Conservation (phyloP, 148 eudicot genomes). For the Diospyros kaki region DNA sequence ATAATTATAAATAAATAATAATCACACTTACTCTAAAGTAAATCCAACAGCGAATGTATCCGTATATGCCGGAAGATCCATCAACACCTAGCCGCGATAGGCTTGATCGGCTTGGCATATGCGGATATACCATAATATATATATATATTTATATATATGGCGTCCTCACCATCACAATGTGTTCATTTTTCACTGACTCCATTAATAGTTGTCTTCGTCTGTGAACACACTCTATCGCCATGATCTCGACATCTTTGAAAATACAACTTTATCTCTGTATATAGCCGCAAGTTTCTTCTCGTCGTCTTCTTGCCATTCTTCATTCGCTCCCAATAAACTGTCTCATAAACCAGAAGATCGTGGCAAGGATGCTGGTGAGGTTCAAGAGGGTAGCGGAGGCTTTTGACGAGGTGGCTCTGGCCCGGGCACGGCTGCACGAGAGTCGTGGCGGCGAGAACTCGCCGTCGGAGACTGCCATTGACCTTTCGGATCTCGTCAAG, state of each 20-base stretch:
- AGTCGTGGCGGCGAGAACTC: conserved; percentile 75
- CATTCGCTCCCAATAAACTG: too few species aligned
- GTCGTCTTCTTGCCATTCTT: too few species aligned
- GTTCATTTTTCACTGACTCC: conserved; percentile 5
- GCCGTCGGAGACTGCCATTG: conserved; percentile 26
- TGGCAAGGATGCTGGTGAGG: conserved; percentile 34
- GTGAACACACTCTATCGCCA: conserved; percentile 34
- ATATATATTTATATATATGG: neutral
- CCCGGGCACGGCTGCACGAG: conserved; percentile 25
- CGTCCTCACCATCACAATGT: neutral
- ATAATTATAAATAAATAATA: neutral
- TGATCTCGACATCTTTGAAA: conserved; percentile 2
- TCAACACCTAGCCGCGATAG: neutral
- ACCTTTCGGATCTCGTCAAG: conserved; percentile 65
- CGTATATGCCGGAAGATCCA: conserved; percentile 10
- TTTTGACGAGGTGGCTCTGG: conserved; percentile 42
- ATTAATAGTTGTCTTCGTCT: neutral
- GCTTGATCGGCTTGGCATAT: neutral
- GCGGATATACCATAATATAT: neutral
- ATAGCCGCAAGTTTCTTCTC: too few species aligned
- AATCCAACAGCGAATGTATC: neutral
- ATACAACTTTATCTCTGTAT: too few species aligned
- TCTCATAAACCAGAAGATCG: neutral
- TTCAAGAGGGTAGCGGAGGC: conserved; percentile 65
- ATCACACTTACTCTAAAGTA: neutral